phyloP scores from a whole-genome alignment of 2,329 filamentous ascomycete genomes.

The Ophiocordyceps polyrhachis-furcata region DNA sequence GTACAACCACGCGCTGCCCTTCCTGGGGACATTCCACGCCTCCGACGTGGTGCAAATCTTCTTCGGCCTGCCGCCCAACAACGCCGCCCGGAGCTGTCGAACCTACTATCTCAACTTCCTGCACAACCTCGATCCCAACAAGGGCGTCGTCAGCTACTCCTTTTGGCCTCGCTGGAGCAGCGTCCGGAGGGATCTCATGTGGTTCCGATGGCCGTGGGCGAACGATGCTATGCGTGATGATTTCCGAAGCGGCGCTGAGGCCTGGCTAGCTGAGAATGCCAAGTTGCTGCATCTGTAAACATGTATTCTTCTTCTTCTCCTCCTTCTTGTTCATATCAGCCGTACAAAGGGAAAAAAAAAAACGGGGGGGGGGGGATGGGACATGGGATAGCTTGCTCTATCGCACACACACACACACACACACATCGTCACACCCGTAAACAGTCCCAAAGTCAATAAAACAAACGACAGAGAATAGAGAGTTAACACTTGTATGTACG shows the following conservation, averaged over 20 bases:
- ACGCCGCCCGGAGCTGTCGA: constrained; percentile 39
- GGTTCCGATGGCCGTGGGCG: constrained; percentile 18
- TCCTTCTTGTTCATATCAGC: too few relatives aligned
- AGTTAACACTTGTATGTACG: too few relatives aligned
- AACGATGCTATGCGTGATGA: constrained; percentile 17
- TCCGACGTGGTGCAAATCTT: constrained; percentile 53
- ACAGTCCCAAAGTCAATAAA: too few relatives aligned
- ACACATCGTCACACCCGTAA: too few relatives aligned
- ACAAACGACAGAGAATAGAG: too few relatives aligned
- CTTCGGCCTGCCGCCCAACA: constrained; percentile 42
- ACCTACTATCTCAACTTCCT: constrained; percentile 59
- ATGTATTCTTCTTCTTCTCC: too few relatives aligned
- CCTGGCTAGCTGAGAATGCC: constrained; percentile 10
- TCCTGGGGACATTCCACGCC: constrained; percentile 61
- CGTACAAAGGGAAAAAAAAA: too few relatives aligned
- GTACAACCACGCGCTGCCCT: constrained; percentile 51
- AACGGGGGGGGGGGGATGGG: too few relatives aligned
- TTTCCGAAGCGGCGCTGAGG: constrained; percentile 14
- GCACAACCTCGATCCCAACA: constrained; percentile 52
- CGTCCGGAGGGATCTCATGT: constrained; percentile 26
- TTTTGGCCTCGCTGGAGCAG: constrained; percentile 24
- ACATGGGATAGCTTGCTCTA: too few relatives aligned
- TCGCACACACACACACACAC: too few relatives aligned
- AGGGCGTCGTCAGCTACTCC: constrained; percentile 20
- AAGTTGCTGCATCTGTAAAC: constrained; percentile 4